Percentiles rank a stretch among this genome's conserved stretches.
Evolutionary conservation across 164 flowering plant genomes (phyloP).

Genomic region (Amborella trichopoda): DNA sequence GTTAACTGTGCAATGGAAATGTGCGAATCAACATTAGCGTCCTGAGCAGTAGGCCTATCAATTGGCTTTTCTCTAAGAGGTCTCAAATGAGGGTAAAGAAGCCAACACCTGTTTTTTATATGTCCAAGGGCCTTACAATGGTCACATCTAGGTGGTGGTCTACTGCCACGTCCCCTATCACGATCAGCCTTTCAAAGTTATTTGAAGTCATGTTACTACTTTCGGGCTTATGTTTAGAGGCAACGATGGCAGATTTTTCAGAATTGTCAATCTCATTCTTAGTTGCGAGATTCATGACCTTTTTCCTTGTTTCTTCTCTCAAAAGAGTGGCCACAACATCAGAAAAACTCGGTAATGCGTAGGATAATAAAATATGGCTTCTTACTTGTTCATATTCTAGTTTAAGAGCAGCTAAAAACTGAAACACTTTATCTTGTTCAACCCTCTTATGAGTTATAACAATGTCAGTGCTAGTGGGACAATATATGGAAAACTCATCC

Average conservation of each 20-base stretch:
- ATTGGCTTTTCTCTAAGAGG: no score
- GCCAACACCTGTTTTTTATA: conserved; percentile 1
- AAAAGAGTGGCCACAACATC: background rate
- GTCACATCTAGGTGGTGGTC: background rate
- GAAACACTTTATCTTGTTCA: background rate
- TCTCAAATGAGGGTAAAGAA: no score
- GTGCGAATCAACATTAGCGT: no score
- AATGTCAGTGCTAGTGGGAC: background rate
- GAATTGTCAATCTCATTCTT: background rate
- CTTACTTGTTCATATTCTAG: background rate
- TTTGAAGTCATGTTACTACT: background rate
- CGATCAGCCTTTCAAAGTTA: background rate
- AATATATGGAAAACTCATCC: background rate
- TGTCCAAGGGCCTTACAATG: background rate
- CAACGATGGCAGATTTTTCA: background rate
- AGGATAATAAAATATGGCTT: background rate
- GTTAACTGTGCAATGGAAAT: no score
- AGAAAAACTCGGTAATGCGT: background rate
- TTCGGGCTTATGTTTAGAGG: background rate
- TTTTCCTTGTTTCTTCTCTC: background rate
- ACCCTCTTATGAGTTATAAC: background rate
- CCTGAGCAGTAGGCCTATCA: no score
- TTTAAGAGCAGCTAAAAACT: background rate
- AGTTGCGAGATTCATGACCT: background rate
- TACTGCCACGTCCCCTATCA: background rate